phyloP scores from a whole-genome alignment of 306 rosid species.

The Citrullus colocynthis region DNA sequence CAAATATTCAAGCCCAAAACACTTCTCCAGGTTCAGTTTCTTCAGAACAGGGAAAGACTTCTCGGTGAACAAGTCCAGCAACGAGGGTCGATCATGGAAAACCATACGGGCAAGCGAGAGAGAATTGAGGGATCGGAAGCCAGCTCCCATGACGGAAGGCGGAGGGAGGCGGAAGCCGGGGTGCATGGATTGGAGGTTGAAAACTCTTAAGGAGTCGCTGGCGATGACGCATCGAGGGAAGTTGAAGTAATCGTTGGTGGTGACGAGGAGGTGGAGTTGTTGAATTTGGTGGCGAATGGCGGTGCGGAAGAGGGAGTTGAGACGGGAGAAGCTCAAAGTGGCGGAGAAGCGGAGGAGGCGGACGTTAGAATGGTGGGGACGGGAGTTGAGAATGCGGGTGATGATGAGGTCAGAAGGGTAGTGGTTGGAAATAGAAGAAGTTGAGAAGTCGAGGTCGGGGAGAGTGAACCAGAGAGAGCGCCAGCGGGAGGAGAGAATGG shows the following conservation, averaged over 20 bases:
- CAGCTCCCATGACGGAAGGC: conserved; percentile 32
- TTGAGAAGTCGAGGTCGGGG: conserved; percentile 48
- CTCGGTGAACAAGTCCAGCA: conserved; percentile 42
- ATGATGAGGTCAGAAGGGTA: conserved; percentile 6
- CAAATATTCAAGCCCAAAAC: conserved; percentile 39
- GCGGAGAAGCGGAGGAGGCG: conserved; percentile 46
- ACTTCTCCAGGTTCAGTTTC: conserved; percentile 34
- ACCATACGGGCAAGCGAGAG: conserved; percentile 34
- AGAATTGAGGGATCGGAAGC: conserved; percentile 36
- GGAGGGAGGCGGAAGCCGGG: conserved; percentile 71
- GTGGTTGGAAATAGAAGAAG: too few species aligned
- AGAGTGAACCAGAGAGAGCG: conserved; percentile 49
- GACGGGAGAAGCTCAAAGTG: conserved; percentile 40
- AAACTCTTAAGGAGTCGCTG: conserved; percentile 30
- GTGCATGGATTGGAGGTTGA: conserved; percentile 31
- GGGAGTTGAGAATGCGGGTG: conserved; percentile 32
- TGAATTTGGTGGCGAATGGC: conserved; percentile 52
- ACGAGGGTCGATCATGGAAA: conserved; percentile 31
- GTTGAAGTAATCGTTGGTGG: conserved; percentile 47
- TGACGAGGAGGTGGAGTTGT: conserved; percentile 44
- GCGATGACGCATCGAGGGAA: conserved; percentile 52
- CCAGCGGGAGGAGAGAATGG: conserved; percentile 56
- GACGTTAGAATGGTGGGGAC: conserved; percentile 35
- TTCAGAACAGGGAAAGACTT: conserved; percentile 41
- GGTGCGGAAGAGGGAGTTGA: conserved; percentile 42